Evolutionary conservation across 140 eudicot genomes (phyloP).

Genomic region (Oenanthe javanica): DNA sequence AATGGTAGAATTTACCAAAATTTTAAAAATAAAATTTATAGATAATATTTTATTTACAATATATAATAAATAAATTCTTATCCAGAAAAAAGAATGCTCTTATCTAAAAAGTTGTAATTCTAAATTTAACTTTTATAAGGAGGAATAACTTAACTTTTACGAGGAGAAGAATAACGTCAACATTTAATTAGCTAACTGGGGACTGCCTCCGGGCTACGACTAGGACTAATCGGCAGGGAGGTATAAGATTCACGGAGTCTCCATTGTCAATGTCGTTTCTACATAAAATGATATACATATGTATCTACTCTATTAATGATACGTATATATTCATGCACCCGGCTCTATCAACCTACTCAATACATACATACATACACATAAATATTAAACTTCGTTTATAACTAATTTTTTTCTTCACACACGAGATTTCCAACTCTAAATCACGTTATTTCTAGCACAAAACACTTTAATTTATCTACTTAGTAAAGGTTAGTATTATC

Average conservation of each 20-base stretch:
- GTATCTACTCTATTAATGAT: background rate
- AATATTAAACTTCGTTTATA: background rate
- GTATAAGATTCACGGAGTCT: constrained; percentile 2
- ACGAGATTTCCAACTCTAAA: background rate
- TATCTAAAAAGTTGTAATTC: too few species aligned
- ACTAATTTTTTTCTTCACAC: background rate
- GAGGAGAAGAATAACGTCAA: background rate
- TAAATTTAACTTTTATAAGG: too few species aligned
- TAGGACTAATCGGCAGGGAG: background rate
- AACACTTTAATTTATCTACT: background rate
- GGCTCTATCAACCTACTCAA: background rate
- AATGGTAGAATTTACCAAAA: too few species aligned
- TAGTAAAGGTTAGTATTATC: background rate
- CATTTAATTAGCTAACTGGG: background rate
- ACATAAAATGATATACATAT: background rate
- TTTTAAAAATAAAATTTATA: too few species aligned
- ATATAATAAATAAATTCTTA: too few species aligned
- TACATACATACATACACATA: background rate
- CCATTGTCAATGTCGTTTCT: background rate
- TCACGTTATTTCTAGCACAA: background rate
- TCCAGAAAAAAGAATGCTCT: too few species aligned
- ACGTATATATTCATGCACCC: background rate
- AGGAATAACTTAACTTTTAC: too few species aligned
- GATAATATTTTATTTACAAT: too few species aligned
- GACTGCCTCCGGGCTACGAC: background rate